Evolutionary conservation across 2,329 filamentous ascomycete species (phyloP), one percentile per base, ranked within the genome.

Genomic region (Monilinia fructicola): DNA sequence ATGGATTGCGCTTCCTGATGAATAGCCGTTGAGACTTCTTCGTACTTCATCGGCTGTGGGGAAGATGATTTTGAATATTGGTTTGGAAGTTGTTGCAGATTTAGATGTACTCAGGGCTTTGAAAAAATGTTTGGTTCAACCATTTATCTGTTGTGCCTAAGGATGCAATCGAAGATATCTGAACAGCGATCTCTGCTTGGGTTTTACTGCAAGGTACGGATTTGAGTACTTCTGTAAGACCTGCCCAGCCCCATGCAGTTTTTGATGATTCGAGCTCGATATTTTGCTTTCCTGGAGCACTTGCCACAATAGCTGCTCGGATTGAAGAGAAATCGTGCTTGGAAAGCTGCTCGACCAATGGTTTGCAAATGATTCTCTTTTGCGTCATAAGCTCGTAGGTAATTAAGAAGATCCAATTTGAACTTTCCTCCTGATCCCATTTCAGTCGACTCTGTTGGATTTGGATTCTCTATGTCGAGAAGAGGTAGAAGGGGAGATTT

Each of bases 81-180:
- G 83, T 26, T 77, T 78, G 1, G 69, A 60, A 5, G 12, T 18
- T 5, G 14, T 62, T 6, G 65, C 61, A 21, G 35, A 65, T 11
- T 69, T 72, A 6, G 76, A 81, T 40, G 70, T 71, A 1, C 77
- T 74, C 3, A 88, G 72, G 0, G 83, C 75, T 14, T 78, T 77
- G 73, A 90, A 90, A 90, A 21, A 91, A 78, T 0, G 85, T 88
- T 31, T 86, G 82, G 60, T 83, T 84, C 0, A 96, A 79, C 92
- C 92, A 96, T 63, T 83, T 85, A 62, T 92, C 85, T 11, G 82
- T 88, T 35, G 82, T 80, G 0, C 90, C 91, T 0, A 96, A 81
- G 0, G 91, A 92, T 2, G 92, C 92, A 58, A 96, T 90, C 0
- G 92, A 96, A 0, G 92, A 96, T 52, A 94, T 80, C 77, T 95